Evolutionary conservation across 2,329 filamentous ascomycete species (phyloP), one percentile per base, ranked within the genome.

Genomic region (Trichophyton schoenleinii): DNA sequence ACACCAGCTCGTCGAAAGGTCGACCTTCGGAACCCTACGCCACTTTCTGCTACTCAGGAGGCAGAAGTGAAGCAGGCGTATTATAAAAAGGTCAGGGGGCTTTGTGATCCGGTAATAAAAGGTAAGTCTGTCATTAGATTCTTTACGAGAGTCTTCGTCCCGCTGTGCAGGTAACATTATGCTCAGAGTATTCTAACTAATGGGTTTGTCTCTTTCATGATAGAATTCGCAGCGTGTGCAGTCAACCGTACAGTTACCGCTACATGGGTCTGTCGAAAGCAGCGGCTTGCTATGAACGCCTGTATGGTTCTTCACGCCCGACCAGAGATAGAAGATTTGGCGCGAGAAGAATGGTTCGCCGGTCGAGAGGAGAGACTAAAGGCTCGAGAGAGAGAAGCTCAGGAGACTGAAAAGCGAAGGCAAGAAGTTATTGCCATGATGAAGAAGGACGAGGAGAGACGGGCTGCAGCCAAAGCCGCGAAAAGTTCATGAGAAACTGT

Each of bases 221-320:
- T 67, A 96, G 92, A 88, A 64, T 99, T 99, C 73, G 94, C 94
- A 62, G 85, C 87, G 67, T 99, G 94, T 80, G 91, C 91, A 60
- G 81, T 87, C 58, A 86, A 87, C 71, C 88, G 89, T 66, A 97
- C 91, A 4, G 83, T 97, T 68, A 91, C 87, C 61, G 88, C 94
- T 62, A 87, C 91, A 11, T 96, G 94, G 79, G 83, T 85, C 60
- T 99, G 94, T 78, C 87, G 90, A 60, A 76, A 81, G 57, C 82
- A 91, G 70, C 87, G 91, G 69, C 85, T 87, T 64, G 80, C 81
- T 41, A 99, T 99, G 94, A 99, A 99, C 77, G 81, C 79, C 64
- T 99, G 94, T 78, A 96, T 99, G 91, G 81, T 91, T 67, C 75
- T 81, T 61, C 87, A 95, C 77, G 91, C 92, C 61, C 95, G 89